Evolutionary conservation across 2,329 filamentous ascomycete genomes (phyloP).

Genomic region (Coniochaeta sp.): DNA sequence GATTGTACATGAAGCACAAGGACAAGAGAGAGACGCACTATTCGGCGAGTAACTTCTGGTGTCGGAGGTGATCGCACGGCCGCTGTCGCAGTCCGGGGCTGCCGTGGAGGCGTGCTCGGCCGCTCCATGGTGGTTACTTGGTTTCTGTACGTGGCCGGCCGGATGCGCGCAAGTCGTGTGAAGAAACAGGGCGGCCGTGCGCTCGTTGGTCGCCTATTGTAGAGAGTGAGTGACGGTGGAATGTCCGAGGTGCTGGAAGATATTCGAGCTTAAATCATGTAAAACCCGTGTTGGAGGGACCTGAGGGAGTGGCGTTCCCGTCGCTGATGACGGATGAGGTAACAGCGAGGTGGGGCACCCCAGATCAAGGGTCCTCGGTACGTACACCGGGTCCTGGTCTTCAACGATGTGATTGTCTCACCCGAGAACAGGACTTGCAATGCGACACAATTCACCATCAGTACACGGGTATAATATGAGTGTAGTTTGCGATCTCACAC

Average conservation of each 20-base stretch:
- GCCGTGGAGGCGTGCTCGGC: slow-evolving; percentile 36
- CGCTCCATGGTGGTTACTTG: slow-evolving; percentile 32
- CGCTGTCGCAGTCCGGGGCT: background rate
- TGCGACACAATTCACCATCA: background rate
- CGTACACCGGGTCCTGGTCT: no score
- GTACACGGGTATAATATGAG: background rate
- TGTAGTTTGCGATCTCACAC: background rate
- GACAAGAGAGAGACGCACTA: slow-evolving; percentile 37
- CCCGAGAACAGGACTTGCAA: background rate
- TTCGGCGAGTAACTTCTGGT: slow-evolving; percentile 46
- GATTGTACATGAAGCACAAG: no score
- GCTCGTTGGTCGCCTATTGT: background rate
- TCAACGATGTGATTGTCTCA: background rate
- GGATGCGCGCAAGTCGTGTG: background rate
- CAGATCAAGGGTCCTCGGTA: background rate
- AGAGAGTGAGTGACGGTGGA: no score
- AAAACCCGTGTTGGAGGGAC: background rate
- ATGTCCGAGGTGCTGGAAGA: no score
- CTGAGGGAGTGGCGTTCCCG: background rate
- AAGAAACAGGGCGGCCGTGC: background rate
- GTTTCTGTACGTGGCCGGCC: background rate
- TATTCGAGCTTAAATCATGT: no score
- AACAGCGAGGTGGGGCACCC: background rate
- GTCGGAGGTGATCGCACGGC: slow-evolving; percentile 37
- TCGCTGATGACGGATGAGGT: background rate